These are phyloP conservation scores for Sporobolomyces pararoseus DNA, from an alignment of 768 basidiomycete species.

Conservation along the genomic window DNA sequence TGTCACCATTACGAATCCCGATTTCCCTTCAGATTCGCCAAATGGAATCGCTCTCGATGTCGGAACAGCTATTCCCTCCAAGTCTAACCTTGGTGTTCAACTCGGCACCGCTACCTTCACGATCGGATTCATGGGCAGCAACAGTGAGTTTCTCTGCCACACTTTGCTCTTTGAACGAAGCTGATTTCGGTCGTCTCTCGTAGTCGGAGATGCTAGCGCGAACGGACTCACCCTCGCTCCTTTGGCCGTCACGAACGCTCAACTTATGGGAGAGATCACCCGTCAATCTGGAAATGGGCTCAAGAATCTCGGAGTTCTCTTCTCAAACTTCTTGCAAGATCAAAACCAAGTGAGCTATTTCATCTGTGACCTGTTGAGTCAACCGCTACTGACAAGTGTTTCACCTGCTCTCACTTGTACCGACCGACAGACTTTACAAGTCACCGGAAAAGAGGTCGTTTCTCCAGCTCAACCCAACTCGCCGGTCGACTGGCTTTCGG, in stretches of 20 bases:
- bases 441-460: constrained; percentile 61
- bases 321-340: constrained; percentile 63
- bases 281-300: constrained; percentile 46
- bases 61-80: constrained; percentile 17
- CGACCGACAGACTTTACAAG: constrained; percentile 55
- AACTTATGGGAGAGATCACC: constrained; percentile 51
- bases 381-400: not conserved
- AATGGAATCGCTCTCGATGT: constrained; percentile 43
- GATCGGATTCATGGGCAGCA: constrained; percentile 57
- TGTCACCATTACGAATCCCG: constrained; percentile 62
- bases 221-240: constrained; percentile 57
- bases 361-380: no score
- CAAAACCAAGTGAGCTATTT: constrained; percentile 53
- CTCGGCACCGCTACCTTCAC: constrained; percentile 62
- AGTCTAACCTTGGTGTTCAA: constrained; percentile 55
- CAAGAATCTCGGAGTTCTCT: constrained; percentile 60
- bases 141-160: not conserved
- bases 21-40: constrained; percentile 53
- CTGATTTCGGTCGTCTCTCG: no score
- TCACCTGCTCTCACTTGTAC: not conserved
- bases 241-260: constrained; percentile 54
- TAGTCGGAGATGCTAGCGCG: constrained; percentile 59
- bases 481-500: constrained; percentile 62
- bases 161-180: no score
- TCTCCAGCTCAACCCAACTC: constrained; percentile 53